Evolutionary conservation across 768 basidiomycete genomes (phyloP), one percentile per base, ranked within the genome.

Genomic region (Amanita rubescens): DNA sequence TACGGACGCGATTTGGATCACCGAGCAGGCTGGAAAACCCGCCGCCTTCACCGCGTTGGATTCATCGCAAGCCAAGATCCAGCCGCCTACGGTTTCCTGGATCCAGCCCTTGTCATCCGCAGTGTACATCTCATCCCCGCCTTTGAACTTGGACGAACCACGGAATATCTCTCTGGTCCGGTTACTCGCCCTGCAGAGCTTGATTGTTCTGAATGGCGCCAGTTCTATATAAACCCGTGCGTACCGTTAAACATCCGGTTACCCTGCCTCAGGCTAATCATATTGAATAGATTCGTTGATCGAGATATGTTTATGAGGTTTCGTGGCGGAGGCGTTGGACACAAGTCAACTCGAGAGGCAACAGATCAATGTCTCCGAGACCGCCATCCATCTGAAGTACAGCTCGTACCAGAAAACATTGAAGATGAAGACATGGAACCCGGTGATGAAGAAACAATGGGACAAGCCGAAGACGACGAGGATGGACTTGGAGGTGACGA

Each of bases 21-120:
- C 37, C 33, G 32, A 43, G 55, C 20, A 5, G 62, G 65, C 10
- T 53, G 51, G 37, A 32, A 35, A 41, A 27, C 45, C 4, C 50
- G 51, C 25, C 58, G 56, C 4, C 54, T 62, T 12, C 50, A 57
- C 34, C 50, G 58, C 2, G 25, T 70, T 14, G 59, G 61, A 2
- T 70, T 68, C 24, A 17, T 39, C 20, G 3, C 19, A 2, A 14
- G 19, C 15, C 10, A 20, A 43, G 50, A 51, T 19, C 10, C 10
- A 6, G 25, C 12, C 1, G 50, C 50, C 1, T 51, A 39, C n/a
- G 32, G 47, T 2, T 48, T 48, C 33, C 30, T 48, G 15, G 20
- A 48, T 19, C 47, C 47, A 1, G 11, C 32, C 6, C 14, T 17
- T 6, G 20, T 48, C 11, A 33, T 48, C n/a, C 47, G 47, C 11